Evolutionary conservation across 176 grass and related monocot genomes (phyloP), one percentile per base, ranked within the genome.

Genomic region (Oryza nivara): DNA sequence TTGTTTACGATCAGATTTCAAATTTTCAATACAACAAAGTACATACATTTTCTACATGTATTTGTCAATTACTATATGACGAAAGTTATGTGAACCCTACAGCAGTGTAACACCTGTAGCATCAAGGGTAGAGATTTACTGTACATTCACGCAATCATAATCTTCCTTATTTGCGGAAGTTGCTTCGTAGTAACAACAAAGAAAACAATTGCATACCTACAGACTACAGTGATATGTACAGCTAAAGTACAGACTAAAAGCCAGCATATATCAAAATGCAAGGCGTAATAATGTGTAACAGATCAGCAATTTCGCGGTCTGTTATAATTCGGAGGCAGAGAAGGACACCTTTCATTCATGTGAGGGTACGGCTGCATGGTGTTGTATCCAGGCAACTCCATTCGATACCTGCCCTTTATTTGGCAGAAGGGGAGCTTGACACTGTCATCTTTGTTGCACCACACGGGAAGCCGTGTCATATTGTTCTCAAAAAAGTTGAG

Each of bases 361-460:
- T 96, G 86, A 67, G 86, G 44, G 32, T 99, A 99, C 4, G 89
- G 89, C 32, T 96, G 36, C 85, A 99, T 92, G 10, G 85, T 89
- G 81, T 99, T 99, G 78, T 89, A 99, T 38, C 90, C 89, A 17
- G 96, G 96, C 73, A 99, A 89, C 80, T 99, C 93, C 96, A 99
- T 96, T 49, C 96, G 86, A 78, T 99, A 99, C 28, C 71, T 87
- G 68, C 96, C 96, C 84, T 93, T 89, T 72, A 99, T 96, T 88
- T 99, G 96, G 88, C 96, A 96, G 45, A 92, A 99, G 8, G 96
- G 91, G 60, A 96, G 93, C 66, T 96, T 89, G 47, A 99, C 91
- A 35, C 47, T 83, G 65, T 92, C 89, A 5, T 94, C 86, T 82
- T 94, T 93, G 93, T 99, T 99, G 88, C 96, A 99, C 93, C 96